Percentiles rank a stretch among this genome's conserved stretches.
Evolutionary conservation across 2,329 filamentous ascomycete species (phyloP).

Genomic region (Sporothrix pallida): DNA sequence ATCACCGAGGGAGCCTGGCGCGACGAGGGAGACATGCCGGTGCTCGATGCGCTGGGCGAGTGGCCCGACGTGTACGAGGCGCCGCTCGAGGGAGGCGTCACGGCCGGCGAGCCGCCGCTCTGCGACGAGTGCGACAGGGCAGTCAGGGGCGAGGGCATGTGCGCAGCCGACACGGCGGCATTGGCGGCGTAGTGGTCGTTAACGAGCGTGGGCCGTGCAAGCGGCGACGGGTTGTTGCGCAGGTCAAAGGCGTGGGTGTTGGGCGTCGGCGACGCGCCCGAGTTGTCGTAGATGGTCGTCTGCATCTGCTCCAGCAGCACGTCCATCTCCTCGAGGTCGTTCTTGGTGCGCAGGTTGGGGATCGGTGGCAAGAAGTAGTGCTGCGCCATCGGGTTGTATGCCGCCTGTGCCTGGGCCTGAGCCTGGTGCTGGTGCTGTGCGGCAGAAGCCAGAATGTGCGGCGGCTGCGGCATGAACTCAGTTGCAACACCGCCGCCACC

Average conservation of each 20-base stretch:
- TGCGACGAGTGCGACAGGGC: slow-evolving; percentile 60
- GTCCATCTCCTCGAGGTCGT: slow-evolving; percentile 90
- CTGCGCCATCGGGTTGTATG: slow-evolving; percentile 66
- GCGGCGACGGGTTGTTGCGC: slow-evolving; percentile 55
- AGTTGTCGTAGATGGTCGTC: slow-evolving; percentile 92
- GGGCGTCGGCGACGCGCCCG: slow-evolving; percentile 79
- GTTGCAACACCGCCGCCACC: slow-evolving; percentile 54
- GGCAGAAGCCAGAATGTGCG: slow-evolving; percentile 55
- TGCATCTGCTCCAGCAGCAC: slow-evolving; percentile 96
- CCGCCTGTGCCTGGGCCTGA: too few relatives aligned
- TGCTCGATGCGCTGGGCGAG: slow-evolving; percentile 73
- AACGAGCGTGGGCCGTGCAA: slow-evolving; percentile 41
- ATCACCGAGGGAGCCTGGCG: slow-evolving; percentile 53
- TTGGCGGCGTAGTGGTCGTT: slow-evolving; percentile 45
- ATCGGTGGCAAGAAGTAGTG: slow-evolving; percentile 90
- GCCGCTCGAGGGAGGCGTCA: slow-evolving; percentile 76
- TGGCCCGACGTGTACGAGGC: slow-evolving; percentile 80
- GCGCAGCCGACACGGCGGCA: slow-evolving; percentile 54
- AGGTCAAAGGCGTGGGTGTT: slow-evolving; percentile 69
- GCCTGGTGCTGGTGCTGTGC: slow-evolving; percentile 43
- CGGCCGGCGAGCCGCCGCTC: slow-evolving; percentile 69
- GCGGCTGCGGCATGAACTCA: slow-evolving; percentile 64
- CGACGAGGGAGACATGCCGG: slow-evolving; percentile 70
- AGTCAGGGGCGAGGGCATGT: slow-evolving; percentile 66
- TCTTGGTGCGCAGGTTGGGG: slow-evolving; percentile 88